A percentile compares a stretch with the other conserved stretches of the same genome.
phyloP scores from a whole-genome alignment of 495 filamentous ascomycete genomes.

The Xylaria intraflava region DNA sequence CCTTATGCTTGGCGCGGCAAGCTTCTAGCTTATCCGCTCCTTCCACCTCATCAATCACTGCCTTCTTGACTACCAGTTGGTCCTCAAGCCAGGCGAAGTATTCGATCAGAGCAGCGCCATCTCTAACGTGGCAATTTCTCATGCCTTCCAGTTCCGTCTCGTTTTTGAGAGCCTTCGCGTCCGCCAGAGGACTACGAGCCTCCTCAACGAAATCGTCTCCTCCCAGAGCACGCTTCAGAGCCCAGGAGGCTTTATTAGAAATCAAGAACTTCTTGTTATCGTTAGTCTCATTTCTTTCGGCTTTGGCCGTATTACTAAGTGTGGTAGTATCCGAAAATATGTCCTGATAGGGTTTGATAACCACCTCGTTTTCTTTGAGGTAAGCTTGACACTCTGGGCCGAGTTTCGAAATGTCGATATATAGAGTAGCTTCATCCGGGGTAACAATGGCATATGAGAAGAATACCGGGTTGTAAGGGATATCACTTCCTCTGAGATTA shows the following conservation, averaged over 20 bases:
- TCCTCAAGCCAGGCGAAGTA: conserved; percentile 98
- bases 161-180: conserved; percentile 97
- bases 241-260: conserved; percentile 91
- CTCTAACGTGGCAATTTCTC: conserved; percentile 87
- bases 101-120: conserved; percentile 85
- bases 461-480: conserved; percentile 98
- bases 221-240: conserved; percentile 76
- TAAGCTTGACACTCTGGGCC: conserved; percentile 60
- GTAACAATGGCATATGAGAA: conserved; percentile 95
- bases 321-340: conserved; percentile 73
- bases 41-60: conserved; percentile 76
- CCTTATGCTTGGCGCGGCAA: conserved; percentile 69
- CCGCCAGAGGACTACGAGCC: conserved; percentile 77
- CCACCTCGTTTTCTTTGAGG: conserved; percentile 60
- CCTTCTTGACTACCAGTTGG: conserved; percentile 66
- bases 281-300: conserved; percentile 26
- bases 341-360: conserved; percentile 73
- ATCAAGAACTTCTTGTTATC: conserved; percentile 69
- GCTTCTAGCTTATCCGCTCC: conserved; percentile 86
- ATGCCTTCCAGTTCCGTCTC: conserved; percentile 86
- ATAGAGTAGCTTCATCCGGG: conserved; percentile 71
- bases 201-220: conserved; percentile 87
- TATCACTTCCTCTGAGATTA: conserved; percentile 93
- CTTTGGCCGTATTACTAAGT: conserved; percentile 41
- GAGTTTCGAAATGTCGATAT: conserved; percentile 76